phyloP scores from a whole-genome alignment of 2,329 filamentous ascomycete species.

The Fusarium scirpi region DNA sequence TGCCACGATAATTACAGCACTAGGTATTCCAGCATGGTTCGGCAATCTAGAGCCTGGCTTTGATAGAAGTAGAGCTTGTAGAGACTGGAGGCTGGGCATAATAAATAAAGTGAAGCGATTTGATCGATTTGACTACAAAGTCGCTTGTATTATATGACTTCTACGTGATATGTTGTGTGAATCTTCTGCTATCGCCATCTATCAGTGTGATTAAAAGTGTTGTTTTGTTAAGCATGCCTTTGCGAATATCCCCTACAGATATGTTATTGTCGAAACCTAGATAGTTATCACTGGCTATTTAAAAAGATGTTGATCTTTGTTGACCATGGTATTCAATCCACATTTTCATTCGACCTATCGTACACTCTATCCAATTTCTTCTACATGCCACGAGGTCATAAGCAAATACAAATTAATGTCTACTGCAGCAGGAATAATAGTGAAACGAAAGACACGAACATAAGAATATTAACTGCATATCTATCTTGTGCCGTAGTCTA shows the following conservation, averaged over 20 bases:
- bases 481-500: conserved; percentile 12
- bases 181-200: neutral
- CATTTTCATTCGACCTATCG: neutral
- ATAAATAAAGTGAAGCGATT: neutral
- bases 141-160: neutral
- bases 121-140: too few species aligned
- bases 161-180: neutral
- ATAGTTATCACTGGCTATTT: too few species aligned
- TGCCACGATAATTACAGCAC: conserved; percentile 7
- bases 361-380: neutral
- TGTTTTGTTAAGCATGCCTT: too few species aligned
- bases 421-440: neutral
- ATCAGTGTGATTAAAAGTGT: too few species aligned
- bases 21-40: neutral
- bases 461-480: conserved; percentile 7
- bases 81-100: neutral
- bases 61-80: neutral
- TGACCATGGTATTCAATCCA: neutral
- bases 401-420: neutral
- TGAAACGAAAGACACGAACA: neutral
- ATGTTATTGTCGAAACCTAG: too few species aligned
- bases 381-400: neutral
- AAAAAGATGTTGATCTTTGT: neutral
- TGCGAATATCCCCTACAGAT: too few species aligned
- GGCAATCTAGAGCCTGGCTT: neutral